phyloP scores from a whole-genome alignment of 73 alveolate genomes.

The Tetrahymena elliotti region DNA sequence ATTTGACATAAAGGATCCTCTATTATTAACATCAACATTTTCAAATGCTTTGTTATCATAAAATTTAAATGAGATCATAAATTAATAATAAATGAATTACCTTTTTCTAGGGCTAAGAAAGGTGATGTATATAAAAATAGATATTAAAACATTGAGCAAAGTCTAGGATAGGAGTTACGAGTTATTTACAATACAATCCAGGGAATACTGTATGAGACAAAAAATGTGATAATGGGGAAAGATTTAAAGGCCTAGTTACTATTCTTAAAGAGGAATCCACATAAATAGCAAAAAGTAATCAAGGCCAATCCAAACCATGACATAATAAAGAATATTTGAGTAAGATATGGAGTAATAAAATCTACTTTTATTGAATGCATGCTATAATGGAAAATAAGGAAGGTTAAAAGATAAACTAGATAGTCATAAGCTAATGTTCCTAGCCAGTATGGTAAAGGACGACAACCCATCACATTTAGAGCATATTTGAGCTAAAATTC shows the following conservation, averaged over 20 bases:
- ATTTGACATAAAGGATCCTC: not conserved
- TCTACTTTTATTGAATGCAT: not conserved
- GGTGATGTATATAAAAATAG: not conserved
- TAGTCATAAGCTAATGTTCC: conserved; percentile 10
- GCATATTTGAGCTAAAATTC: conserved; percentile 27
- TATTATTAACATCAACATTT: not conserved
- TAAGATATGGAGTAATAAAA: conserved; percentile 15
- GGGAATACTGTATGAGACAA: conserved; percentile 27
- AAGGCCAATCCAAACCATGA: conserved; percentile 17
- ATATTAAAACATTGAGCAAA: not conserved
- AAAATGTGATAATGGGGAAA: conserved; percentile 20
- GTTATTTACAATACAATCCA: not conserved
- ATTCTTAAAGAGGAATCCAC: conserved; percentile 27
- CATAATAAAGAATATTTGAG: not conserved
- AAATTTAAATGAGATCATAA: not conserved
- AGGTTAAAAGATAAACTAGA: not conserved
- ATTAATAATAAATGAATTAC: not conserved
- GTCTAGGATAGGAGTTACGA: not conserved
- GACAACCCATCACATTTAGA: conserved; percentile 42
- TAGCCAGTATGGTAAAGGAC: conserved; percentile 36
- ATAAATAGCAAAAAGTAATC: conserved; percentile 1
- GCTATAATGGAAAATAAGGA: not conserved
- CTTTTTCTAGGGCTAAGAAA: not conserved
- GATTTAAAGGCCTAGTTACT: conserved; percentile 20
- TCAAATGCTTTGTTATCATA: not conserved